These are phyloP conservation scores for Ophiosphaerella narmari DNA, from an alignment of 2,329 filamentous ascomycete species.

Conservation along the genomic window DNA sequence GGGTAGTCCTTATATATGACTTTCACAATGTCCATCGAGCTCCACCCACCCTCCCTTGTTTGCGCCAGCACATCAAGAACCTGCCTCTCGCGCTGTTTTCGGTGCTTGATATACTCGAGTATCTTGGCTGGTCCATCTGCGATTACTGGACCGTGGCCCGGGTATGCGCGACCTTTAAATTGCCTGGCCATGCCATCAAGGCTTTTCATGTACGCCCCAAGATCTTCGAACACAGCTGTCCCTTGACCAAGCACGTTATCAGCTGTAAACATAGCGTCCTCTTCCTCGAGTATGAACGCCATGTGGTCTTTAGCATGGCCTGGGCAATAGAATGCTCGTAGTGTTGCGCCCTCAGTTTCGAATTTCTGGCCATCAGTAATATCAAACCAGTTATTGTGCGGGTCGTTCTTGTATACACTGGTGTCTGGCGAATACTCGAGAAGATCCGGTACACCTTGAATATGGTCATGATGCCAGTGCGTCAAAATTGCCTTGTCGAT, in stretches of 20 bases:
- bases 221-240: conserved; percentile 82
- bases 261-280: conserved; percentile 84
- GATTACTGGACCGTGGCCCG: conserved; percentile 83
- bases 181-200: conserved; percentile 70
- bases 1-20: conserved; percentile 82
- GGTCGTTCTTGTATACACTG: conserved; percentile 69
- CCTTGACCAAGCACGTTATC: conserved; percentile 89
- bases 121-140: conserved; percentile 74
- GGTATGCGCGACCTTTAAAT: conserved; percentile 75
- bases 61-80: conserved; percentile 44
- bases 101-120: conserved; percentile 80
- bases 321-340: conserved; percentile 69
- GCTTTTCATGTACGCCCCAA: conserved; percentile 69
- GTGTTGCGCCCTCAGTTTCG: conserved; percentile 63
- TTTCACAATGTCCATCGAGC: conserved; percentile 81
- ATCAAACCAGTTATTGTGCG: conserved; percentile 54
- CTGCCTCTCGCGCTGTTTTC: conserved; percentile 71
- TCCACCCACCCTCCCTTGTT: conserved; percentile 57
- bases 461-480: conserved; percentile 92
- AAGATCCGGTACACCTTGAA: conserved; percentile 74
- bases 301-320: conserved; percentile 86
- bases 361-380: conserved; percentile 65
- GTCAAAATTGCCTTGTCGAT: conserved; percentile 77
- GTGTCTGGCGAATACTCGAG: conserved; percentile 65
- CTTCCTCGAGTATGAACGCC: conserved; percentile 73